A percentile compares a stretch with the other conserved stretches of the same genome.
Conservation (phyloP, 2,329 filamentous ascomycete species). For the Cadophora sp. region DNA sequence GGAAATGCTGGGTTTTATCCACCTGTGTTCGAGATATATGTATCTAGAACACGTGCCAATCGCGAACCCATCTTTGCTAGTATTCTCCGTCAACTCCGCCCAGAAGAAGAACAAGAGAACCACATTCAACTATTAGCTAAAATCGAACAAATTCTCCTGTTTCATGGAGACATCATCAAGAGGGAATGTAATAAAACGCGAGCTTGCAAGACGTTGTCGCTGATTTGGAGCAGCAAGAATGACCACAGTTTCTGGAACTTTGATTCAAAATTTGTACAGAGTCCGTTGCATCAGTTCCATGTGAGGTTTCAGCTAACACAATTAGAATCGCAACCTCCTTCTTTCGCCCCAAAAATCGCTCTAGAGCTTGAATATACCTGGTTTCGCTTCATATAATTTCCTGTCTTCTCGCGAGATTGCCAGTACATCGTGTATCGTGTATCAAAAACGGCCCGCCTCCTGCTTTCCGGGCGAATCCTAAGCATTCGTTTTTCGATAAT, state of each 20-base stretch:
- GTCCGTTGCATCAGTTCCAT: neutral
- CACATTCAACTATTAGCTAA: neutral
- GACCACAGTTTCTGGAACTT: neutral
- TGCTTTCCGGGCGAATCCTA: too few species aligned
- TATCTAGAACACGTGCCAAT: neutral
- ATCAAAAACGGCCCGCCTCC: too few species aligned
- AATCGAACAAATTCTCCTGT: neutral
- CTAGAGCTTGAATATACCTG: too few species aligned
- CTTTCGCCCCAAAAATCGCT: neutral
- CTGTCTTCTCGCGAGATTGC: too few species aligned
- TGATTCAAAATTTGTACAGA: neutral
- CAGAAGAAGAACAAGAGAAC: neutral
- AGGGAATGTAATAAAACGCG: neutral
- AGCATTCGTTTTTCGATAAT: too few species aligned
- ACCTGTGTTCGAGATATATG: slow-evolving; percentile 1
- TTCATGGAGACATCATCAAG: neutral
- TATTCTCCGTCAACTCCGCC: neutral
- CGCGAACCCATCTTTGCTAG: neutral
- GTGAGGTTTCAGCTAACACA: neutral
- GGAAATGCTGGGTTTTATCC: slow-evolving; percentile 2
- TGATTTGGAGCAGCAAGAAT: neutral
- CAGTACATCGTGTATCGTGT: too few species aligned
- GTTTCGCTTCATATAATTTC: too few species aligned
- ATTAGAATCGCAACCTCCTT: neutral
- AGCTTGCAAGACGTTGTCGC: neutral